A percentile compares a stretch with the other conserved stretches of the same genome.
Evolutionary conservation across 257 asterid genomes (phyloP).

Genomic region (Jacaranda mimosifolia): DNA sequence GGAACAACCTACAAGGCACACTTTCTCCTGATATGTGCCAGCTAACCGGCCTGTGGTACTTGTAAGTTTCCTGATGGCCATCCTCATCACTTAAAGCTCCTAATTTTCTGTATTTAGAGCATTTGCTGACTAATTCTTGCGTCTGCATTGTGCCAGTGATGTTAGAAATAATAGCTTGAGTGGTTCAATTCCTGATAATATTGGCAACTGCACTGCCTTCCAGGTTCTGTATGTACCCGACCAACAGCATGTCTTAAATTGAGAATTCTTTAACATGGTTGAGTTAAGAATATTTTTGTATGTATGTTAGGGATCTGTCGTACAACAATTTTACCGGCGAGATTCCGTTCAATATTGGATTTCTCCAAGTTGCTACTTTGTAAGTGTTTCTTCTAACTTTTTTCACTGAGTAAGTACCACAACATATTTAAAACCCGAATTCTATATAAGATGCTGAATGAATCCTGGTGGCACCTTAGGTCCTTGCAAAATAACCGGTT

Average conservation of each 20-base stretch:
- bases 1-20: slow-evolving; percentile 82
- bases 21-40: slow-evolving; percentile 97
- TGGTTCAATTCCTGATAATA: slow-evolving; percentile 80
- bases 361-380: slow-evolving; percentile 99
- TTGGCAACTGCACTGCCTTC: slow-evolving; percentile 96
- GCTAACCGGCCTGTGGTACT: slow-evolving; percentile 95
- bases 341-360: slow-evolving; percentile 95
- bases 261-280: not conserved
- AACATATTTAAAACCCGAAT: not conserved
- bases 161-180: slow-evolving; percentile 94
- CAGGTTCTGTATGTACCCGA: slow-evolving; percentile 94
- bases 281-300: not conserved
- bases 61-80: slow-evolving; percentile 60
- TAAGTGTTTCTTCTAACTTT: slow-evolving; percentile 45
- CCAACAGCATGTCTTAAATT: not conserved
- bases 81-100: not conserved
- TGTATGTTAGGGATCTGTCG: slow-evolving; percentile 79
- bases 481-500: slow-evolving; percentile 72
- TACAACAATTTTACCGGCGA: slow-evolving; percentile 81
- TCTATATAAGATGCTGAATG: not conserved
- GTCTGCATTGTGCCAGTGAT: slow-evolving; percentile 60
- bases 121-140: slow-evolving; percentile 1
- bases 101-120: not conserved
- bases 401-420: not conserved
- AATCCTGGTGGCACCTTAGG: slow-evolving; percentile 26